These are phyloP conservation scores for Colletotrichum costaricense DNA, from an alignment of 2,329 filamentous ascomycete species.

Conservation along the genomic window DNA sequence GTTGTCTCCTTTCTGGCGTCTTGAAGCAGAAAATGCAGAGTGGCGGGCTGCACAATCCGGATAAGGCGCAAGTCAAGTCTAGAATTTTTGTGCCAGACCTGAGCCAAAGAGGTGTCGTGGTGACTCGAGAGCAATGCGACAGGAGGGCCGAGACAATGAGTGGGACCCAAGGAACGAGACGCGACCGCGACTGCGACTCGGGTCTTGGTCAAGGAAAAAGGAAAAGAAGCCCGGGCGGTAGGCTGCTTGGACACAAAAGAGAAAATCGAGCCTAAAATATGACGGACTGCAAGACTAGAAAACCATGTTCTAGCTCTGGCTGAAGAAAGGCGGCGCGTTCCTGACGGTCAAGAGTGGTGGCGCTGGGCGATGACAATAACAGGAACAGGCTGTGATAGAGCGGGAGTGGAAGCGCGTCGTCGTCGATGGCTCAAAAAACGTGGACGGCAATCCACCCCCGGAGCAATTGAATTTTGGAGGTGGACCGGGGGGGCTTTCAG, in stretches of 20 bases:
- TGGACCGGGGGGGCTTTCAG: background rate
- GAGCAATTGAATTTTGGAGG: slow-evolving; percentile 24
- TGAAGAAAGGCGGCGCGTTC: background rate
- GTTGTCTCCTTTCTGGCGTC: background rate
- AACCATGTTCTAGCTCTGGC: background rate
- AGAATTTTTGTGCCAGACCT: background rate
- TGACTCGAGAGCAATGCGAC: slow-evolving; percentile 12
- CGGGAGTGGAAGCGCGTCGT: slow-evolving; percentile 29
- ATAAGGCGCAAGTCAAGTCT: slow-evolving; percentile 2
- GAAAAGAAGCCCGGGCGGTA: background rate
- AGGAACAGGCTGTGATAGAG: slow-evolving; percentile 12
- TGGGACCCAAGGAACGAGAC: slow-evolving; percentile 13
- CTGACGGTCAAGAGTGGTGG: background rate
- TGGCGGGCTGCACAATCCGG: background rate
- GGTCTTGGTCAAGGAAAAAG: slow-evolving; percentile 2
- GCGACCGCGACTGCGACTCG: slow-evolving; percentile 33
- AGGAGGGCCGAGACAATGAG: slow-evolving; percentile 6
- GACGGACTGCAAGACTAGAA: background rate
- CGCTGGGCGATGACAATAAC: background rate
- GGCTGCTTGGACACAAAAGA: background rate
- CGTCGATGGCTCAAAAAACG: background rate
- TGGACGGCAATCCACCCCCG: slow-evolving; percentile 2
- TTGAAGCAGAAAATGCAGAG: background rate
- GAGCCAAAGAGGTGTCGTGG: slow-evolving; percentile 14
- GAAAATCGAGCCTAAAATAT: background rate